Percentiles rank a stretch among this genome's conserved stretches.
These are phyloP conservation scores for Sungouiozyma ichnusensis DNA, from an alignment of 805 yeast species.

Conservation along the genomic window DNA sequence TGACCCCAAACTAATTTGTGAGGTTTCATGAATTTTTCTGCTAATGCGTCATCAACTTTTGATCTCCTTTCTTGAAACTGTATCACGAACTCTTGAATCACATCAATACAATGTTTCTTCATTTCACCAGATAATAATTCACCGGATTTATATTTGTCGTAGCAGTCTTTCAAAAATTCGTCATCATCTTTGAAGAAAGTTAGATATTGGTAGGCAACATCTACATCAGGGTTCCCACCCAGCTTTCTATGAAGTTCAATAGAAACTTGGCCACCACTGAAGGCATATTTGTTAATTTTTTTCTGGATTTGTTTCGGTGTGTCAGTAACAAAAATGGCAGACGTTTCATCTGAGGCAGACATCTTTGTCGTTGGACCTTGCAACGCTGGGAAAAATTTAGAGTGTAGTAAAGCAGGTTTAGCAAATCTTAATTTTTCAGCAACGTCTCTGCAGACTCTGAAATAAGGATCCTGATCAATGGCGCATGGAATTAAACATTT, in stretches of 20 bases:
- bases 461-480: slow-evolving; percentile 97
- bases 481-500: slow-evolving; percentile 98
- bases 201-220: slow-evolving; percentile 88
- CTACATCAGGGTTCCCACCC: slow-evolving; percentile 94
- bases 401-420: slow-evolving; percentile 86
- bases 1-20: slow-evolving; percentile 70
- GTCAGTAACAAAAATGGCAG: slow-evolving; percentile 93
- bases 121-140: slow-evolving; percentile 85
- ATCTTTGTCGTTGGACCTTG: slow-evolving; percentile 95
- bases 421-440: slow-evolving; percentile 84
- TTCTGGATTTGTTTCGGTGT: slow-evolving; percentile 85
- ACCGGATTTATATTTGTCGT: slow-evolving; percentile 63
- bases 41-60: slow-evolving; percentile 47
- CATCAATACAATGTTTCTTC: slow-evolving; percentile 76
- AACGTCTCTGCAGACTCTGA: slow-evolving; percentile 94
- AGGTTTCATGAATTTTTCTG: slow-evolving; percentile 70
- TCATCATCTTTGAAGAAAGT: slow-evolving; percentile 88
- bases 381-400: slow-evolving; percentile 94
- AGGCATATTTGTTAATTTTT: slow-evolving; percentile 92
- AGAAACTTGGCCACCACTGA: slow-evolving; percentile 84
- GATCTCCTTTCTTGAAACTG: slow-evolving; percentile 75
- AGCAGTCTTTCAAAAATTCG: slow-evolving; percentile 52
- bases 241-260: slow-evolving; percentile 80
- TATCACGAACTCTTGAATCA: slow-evolving; percentile 66
- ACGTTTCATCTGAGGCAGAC: slow-evolving; percentile 87